Evolutionary conservation across 306 rosid species (phyloP), one percentile per base, ranked within the genome.

Genomic region (Mimosa bimucronata): DNA sequence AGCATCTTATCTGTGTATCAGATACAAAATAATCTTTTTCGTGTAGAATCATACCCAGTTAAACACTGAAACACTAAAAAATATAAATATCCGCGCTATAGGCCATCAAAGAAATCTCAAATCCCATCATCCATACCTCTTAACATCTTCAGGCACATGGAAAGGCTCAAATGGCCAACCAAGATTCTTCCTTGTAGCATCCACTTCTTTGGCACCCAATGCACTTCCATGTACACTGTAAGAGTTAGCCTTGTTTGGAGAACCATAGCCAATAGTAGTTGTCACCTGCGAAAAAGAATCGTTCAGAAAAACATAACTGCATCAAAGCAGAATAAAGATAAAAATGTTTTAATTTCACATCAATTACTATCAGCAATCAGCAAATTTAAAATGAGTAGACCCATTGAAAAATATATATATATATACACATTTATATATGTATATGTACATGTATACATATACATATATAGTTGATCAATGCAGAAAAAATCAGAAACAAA

Each of bases 91-190:
- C 72, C 3, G 25, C 4, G 48, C 4, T 3, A 71, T 18, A 75
- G 42, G 75, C 62, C 19, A 60, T 62, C 38, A 45, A 70, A 29
- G 5, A 50, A 76, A 69, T 69, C 29, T 73, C 65, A 44, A 55
- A 78, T 45, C 26, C 71, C 77, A 71, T 77, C 68, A 55, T 88
- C 61, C 89, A 76, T 85, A 91, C 99, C 86, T 87, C 75, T 93
- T 94, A 68, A 96, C 97, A 75, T 96, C 99, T 84, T 96, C 98
- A 14, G 99, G 98, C 66, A 93, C 99, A 44, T 96, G 99, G 97
- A 96, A 96, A 44, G 99, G 98, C 82, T 96, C 99, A 67, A 65
- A 90, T 79, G 99, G 99, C 99, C 99, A 96, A 80, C 93, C 98
- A 72, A 96, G 94, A 87, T 93, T 96, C 93, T 94, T 67, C 89